Base-by-base conservation (phyloP, 345 rosid species). In the Tarenaya hassleriana region DNA sequence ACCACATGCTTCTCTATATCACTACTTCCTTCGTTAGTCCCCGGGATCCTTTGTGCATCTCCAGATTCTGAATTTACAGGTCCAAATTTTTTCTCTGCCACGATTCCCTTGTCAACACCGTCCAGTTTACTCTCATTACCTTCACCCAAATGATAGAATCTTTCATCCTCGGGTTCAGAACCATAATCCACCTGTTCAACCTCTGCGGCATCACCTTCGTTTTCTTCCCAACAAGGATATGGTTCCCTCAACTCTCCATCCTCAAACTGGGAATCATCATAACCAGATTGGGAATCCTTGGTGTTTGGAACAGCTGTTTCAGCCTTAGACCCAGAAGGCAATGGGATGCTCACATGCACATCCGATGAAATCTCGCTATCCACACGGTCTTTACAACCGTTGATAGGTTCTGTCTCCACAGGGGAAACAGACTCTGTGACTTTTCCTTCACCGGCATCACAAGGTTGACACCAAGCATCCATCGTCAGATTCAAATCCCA, bases 201-300 rank as follows among this genome's bases (percentile, higher is more conserved):
- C 16, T 77, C 77, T 10, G 44, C 61, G 4, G 20, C 58, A 16
- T 69, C 64, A 1, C 50, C 62, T 11, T 58, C 67, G 37, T 69
- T 58, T 39, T 78, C 76, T 52, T 62, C 77, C 77, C 72, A 73
- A 67, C 37, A 57, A 35, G 16, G 64, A 53, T 70, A 71, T 3
- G 75, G 52, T 50, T 78, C 88, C 55, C 77, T 74, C 63, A 82
- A 66, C 55, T 82, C 88, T 37, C 88, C 82, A 43, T 82, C 84
- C 69, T 82, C 84, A 61, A 74, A 70, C 56, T 70, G 78, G 34
- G 84, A 82, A 17, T 76, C 78, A n/a, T n/a, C n/a, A 63, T 76
- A 72, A 57, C 77, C 84, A 66, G 68, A 69, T 66, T 77, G 73
- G 39, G 55, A 58, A 13, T 73, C 77, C 35, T 41, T n/a, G n/a